These are phyloP conservation scores for Astrothelium subdiscretum DNA, from an alignment of 495 filamentous ascomycete genomes.

Conservation along the genomic window DNA sequence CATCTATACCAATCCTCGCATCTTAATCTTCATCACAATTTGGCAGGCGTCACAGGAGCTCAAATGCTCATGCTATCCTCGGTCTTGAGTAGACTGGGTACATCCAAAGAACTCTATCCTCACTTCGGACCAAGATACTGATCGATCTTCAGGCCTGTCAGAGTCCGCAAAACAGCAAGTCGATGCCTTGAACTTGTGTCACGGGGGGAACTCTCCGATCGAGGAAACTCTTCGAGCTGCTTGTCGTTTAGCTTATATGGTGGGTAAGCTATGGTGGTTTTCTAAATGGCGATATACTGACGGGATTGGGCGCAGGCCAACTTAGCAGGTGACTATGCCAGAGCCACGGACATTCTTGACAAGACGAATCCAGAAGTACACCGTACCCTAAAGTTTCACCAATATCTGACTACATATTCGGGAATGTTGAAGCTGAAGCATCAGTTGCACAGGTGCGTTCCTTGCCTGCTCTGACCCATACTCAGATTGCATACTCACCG, in stretches of 20 bases:
- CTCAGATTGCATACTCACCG: conserved; percentile 5
- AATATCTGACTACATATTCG: conserved; percentile 66
- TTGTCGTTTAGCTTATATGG: conserved; percentile 46
- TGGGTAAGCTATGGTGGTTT: conserved; percentile 33
- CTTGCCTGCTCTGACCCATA: not conserved
- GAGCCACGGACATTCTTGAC: conserved; percentile 56
- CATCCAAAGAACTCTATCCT: conserved; percentile 8
- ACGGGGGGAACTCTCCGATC: conserved; percentile 49
- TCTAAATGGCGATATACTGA: no score
- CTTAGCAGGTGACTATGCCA: conserved; percentile 58
- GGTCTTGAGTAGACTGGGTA: conserved; percentile 67
- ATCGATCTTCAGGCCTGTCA: conserved; percentile 11
- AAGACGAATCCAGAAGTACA: conserved; percentile 52
- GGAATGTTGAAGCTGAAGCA: conserved; percentile 60
- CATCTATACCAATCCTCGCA: conserved; percentile 70
- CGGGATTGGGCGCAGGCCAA: no score
- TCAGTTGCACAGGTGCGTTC: conserved; percentile 49
- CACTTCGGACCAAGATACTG: conserved; percentile 8
- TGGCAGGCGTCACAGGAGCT: conserved; percentile 58
- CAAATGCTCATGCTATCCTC: conserved; percentile 61
- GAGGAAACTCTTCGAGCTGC: conserved; percentile 65
- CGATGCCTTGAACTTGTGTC: conserved; percentile 33
- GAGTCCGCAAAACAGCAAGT: conserved; percentile 5
- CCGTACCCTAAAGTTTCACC: conserved; percentile 65
- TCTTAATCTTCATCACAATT: conserved; percentile 63